These are phyloP conservation scores for Scheffersomyces stipitis DNA, from an alignment of 805 yeast genomes.

Conservation along the genomic window DNA sequence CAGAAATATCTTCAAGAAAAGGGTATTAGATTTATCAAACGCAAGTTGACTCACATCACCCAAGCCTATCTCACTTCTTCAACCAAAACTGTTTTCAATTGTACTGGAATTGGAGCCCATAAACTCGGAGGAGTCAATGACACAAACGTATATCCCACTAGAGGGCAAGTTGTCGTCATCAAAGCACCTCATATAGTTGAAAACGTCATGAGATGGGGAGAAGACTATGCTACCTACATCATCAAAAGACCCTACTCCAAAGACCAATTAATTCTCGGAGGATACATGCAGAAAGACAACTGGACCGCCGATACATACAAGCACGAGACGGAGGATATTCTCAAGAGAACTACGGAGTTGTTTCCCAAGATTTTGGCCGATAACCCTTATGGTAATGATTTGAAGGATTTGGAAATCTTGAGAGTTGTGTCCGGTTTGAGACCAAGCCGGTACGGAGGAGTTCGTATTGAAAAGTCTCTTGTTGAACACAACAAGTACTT, in stretches of 20 bases:
- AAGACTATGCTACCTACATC: constrained; percentile 58
- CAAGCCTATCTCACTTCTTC: constrained; percentile 45
- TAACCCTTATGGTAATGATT: constrained; percentile 29
- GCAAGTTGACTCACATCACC: constrained; percentile 50
- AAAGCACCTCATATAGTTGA: constrained; percentile 66
- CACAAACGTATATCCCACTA: constrained; percentile 59
- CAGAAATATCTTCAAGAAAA: constrained; percentile 38
- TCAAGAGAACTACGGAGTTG: constrained; percentile 54
- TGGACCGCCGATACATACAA: constrained; percentile 61
- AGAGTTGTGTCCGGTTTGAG: constrained; percentile 73
- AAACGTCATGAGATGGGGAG: constrained; percentile 63
- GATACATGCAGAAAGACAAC: constrained; percentile 63
- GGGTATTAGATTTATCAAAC: constrained; percentile 55
- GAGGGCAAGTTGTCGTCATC: constrained; percentile 79
- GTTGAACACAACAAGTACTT: constrained; percentile 27
- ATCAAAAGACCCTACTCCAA: constrained; percentile 70
- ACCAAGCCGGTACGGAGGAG: constrained; percentile 77
- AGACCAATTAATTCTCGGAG: constrained; percentile 73
- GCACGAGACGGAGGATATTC: constrained; percentile 59
- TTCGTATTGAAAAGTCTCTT: constrained; percentile 59
- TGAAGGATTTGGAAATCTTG: constrained; percentile 49
- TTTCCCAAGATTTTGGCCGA: constrained; percentile 48
- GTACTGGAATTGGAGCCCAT: constrained; percentile 73
- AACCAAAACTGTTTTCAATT: constrained; percentile 62
- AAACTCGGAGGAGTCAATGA: constrained; percentile 67